phyloP scores from a whole-genome alignment of 2,329 filamentous ascomycete species.

The Pestalotiopsis sp. region DNA sequence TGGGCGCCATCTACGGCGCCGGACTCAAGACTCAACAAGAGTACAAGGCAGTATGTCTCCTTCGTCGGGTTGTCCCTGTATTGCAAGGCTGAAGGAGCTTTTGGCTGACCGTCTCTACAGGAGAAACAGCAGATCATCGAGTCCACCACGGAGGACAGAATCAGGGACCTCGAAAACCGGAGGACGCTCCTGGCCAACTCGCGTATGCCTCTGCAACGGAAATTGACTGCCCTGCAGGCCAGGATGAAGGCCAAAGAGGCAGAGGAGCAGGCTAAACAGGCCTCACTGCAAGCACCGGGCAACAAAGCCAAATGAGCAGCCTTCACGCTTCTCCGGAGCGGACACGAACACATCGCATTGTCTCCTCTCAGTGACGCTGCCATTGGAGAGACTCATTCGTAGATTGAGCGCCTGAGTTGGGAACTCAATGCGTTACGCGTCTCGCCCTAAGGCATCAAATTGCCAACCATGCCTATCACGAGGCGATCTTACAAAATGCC shows the following conservation, averaged over 20 bases:
- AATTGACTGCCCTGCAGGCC: constrained; percentile 42
- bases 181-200: constrained; percentile 41
- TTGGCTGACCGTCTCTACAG: constrained; percentile 18
- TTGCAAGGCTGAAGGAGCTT: neutral
- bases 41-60: constrained; percentile 40
- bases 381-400: too few species aligned
- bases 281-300: neutral
- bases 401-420: too few species aligned
- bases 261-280: constrained; percentile 16
- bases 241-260: constrained; percentile 40
- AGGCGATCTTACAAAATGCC: too few species aligned
- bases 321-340: too few species aligned
- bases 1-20: constrained; percentile 51
- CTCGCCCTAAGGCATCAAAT: too few species aligned
- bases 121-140: constrained; percentile 39
- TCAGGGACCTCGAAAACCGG: constrained; percentile 46
- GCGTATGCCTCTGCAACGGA: constrained; percentile 42
- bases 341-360: too few species aligned
- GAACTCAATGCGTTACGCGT: too few species aligned
- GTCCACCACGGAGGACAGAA: constrained; percentile 44
- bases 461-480: too few species aligned
- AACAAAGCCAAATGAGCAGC: neutral
- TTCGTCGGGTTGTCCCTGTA: neutral
- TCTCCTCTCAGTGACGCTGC: too few species aligned
- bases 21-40: constrained; percentile 52